Evolutionary conservation across 1,284 basidiomycete genomes (phyloP).

Genomic region (Microbotryum violaceum): DNA sequence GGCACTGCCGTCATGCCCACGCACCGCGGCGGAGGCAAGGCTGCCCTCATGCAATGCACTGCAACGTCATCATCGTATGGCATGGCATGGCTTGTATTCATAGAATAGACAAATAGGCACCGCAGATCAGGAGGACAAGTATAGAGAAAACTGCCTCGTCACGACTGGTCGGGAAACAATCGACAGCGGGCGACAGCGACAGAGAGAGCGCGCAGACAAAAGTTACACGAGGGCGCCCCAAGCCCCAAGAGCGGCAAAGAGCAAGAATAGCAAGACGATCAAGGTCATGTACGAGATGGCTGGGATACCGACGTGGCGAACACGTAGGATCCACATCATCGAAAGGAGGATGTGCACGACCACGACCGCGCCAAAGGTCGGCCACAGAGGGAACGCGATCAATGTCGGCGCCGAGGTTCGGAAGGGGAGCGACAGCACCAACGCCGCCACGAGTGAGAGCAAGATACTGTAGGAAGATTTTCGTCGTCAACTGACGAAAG

Average conservation of each 20-base stretch:
- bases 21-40: no score
- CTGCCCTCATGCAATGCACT: no score
- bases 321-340: conserved; percentile 6
- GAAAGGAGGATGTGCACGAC: conserved; percentile 3
- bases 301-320: conserved; percentile 7
- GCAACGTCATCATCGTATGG: no score
- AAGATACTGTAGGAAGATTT: conserved; percentile 3
- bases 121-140: no score
- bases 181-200: no score
- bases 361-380: conserved; percentile 3
- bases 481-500: no score
- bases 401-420: conserved; percentile 10
- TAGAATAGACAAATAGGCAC: no score
- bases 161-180: no score
- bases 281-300: conserved; percentile 7
- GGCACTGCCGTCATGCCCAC: no score
- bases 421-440: conserved; percentile 24
- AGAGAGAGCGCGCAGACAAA: no score
- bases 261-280: not conserved
- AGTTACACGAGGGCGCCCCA: conserved; percentile 11
- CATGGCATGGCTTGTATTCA: no score
- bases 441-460: conserved; percentile 19
- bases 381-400: conserved; percentile 13
- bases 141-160: no score
- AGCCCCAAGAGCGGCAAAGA: conserved; percentile 5